phyloP scores from a whole-genome alignment of 305 asterid genomes.

The Andrographis paniculata region DNA sequence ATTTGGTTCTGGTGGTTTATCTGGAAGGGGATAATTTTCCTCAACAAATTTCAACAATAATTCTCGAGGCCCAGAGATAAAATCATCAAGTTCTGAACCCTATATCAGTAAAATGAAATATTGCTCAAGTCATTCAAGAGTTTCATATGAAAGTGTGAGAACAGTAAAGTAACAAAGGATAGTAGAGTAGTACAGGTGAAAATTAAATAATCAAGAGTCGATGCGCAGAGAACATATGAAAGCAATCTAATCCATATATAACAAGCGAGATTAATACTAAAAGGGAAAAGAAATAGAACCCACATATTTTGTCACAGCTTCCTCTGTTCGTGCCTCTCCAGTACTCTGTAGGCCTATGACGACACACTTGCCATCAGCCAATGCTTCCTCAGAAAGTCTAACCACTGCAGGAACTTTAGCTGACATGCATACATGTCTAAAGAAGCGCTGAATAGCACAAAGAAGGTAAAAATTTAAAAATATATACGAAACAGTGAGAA shows the following conservation, averaged over 20 bases:
- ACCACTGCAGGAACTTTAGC: constrained; percentile 97
- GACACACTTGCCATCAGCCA: constrained; percentile 71
- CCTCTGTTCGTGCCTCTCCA: constrained; percentile 98
- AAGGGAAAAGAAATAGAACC: constrained; percentile 23
- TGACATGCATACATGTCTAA: constrained; percentile 94
- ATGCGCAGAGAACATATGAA: not conserved
- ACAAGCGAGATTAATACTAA: constrained; percentile 2
- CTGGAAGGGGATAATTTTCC: constrained; percentile 94
- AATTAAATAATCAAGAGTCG: constrained; percentile 4
- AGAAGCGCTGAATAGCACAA: constrained; percentile 71
- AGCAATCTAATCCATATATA: not conserved
- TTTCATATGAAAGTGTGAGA: not conserved
- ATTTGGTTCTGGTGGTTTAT: constrained; percentile 84
- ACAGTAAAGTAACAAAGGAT: not conserved
- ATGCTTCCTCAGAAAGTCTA: constrained; percentile 72
- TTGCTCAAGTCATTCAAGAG: constrained; percentile 14
- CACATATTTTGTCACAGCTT: constrained; percentile 93
- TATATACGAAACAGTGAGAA: constrained; percentile 18
- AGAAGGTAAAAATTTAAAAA: constrained; percentile 23
- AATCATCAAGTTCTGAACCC: constrained; percentile 98
- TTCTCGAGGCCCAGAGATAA: constrained; percentile 98
- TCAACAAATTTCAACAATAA: constrained; percentile 91
- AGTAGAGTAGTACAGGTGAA: constrained; percentile 6
- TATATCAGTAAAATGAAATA: constrained; percentile 25
- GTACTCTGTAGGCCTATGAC: constrained; percentile 97